A percentile compares a stretch with the other conserved stretches of the same genome.
These are phyloP conservation scores for Arthrobotrys musiformis DNA, from an alignment of 2,329 filamentous ascomycete genomes.

Conservation along the genomic window DNA sequence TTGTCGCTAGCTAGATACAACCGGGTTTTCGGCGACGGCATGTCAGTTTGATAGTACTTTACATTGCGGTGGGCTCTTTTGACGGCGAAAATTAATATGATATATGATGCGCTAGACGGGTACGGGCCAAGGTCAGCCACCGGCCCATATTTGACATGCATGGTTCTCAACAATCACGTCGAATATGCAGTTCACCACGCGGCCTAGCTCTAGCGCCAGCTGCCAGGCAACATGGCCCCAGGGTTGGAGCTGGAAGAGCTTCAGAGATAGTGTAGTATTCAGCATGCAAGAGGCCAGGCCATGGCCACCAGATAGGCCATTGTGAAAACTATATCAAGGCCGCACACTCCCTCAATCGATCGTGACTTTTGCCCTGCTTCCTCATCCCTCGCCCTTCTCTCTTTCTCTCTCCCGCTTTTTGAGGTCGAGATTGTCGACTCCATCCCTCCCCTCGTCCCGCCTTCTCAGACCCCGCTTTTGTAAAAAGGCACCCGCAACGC, in stretches of 20 bases:
- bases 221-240: not conserved
- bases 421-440: constrained; percentile 16
- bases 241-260: not conserved
- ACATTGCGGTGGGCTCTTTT: too few species aligned
- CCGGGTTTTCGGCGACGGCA: constrained; percentile 10
- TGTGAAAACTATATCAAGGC: constrained; percentile 43
- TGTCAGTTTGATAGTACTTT: constrained; percentile 1
- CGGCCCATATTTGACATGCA: constrained; percentile 28
- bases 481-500: constrained; percentile 32
- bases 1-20: constrained; percentile 10
- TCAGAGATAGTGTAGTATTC: constrained; percentile 3
- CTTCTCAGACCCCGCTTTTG: constrained; percentile 32
- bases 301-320: constrained; percentile 11
- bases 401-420: too few species aligned
- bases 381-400: constrained; percentile 1
- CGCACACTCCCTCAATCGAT: not conserved
- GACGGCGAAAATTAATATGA: constrained; percentile 20
- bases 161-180: constrained; percentile 46
- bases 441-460: constrained; percentile 11
- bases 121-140: constrained; percentile 46
- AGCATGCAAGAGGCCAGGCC: not conserved
- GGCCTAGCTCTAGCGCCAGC: constrained; percentile 6
- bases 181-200: constrained; percentile 8
- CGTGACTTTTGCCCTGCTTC: not conserved
- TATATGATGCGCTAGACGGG: constrained; percentile 17